A percentile compares a stretch with the other conserved stretches of the same genome.
Evolutionary conservation across 169 alveolate species (phyloP).

Genomic region (Cystoisospora suis): DNA sequence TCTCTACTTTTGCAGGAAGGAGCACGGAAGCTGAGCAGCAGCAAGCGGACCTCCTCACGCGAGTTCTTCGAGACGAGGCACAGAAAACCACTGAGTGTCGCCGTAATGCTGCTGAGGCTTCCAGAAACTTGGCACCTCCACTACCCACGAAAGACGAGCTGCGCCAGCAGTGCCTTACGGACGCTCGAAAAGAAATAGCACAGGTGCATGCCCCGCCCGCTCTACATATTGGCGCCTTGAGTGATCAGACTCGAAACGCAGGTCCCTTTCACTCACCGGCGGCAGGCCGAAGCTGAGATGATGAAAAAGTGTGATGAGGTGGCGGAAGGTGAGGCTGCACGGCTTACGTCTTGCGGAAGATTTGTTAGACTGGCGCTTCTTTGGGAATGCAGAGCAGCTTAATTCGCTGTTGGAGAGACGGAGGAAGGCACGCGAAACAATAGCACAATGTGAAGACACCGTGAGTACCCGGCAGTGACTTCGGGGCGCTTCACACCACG

Average conservation of each 20-base stretch:
- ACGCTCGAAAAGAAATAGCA: not conserved
- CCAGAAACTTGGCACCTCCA: not conserved
- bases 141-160: not conserved
- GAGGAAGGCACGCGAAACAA: not conserved
- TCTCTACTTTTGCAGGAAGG: constrained; percentile 6
- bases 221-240: not conserved
- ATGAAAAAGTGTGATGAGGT: not conserved
- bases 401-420: not conserved
- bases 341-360: no score
- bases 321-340: not conserved
- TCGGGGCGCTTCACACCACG: no score
- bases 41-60: not conserved
- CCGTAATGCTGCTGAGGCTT: not conserved
- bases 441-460: not conserved
- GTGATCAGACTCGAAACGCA: not conserved
- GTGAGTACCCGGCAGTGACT: not conserved
- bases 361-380: no score
- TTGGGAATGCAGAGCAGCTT: not conserved
- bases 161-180: constrained; percentile 8
- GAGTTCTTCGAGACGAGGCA: not conserved
- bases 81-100: not conserved
- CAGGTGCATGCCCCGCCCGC: not conserved
- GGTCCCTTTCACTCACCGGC: not conserved
- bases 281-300: not conserved
- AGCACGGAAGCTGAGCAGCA: not conserved